Base-by-base conservation (phyloP, 139 green algal genomes). In the Coelastrella sp. region DNA sequence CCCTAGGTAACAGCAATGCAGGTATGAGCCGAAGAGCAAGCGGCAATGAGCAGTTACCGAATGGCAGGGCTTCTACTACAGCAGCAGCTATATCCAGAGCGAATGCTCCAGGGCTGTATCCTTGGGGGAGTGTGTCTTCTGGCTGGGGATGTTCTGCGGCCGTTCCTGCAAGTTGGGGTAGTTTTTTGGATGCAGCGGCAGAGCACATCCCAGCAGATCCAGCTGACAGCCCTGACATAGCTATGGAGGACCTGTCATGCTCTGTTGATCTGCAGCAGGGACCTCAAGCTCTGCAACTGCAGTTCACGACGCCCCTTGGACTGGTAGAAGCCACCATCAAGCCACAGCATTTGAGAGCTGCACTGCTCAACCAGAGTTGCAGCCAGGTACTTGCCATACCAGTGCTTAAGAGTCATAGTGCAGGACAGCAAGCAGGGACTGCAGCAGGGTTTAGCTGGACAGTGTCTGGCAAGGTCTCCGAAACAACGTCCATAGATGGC, bases 81-180 rank as follows among this genome's bases (percentile, higher is more conserved):
- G 35, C 35, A 50, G 45, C 72, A 80, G 72, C 27, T 9, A n/a
- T 32, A 5, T 64, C 25, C 13, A 62, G 23, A 7, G 35, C 38
- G 62, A 27, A 21, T 32, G 43, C 7, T 17, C 71, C 72, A 23
- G n/a, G n/a, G n/a, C n/a, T n/a, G n/a, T 80, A 80, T 17, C 72
- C 72, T 0, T 80, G 72, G 72, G 72, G 66, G 17, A 74, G 66
- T 3, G 19, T 60, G 9, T 79, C 71, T 41, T 79, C 41, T 21
- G 40, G 41, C 3, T 80, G 72, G 72, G 72, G 72, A 6, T 66
- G 72, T 11, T 66, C 43, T 53, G 37, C 66, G 4, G 11, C 48
- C 5, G 45, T 80, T 32, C 72, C 72, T 50, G 72, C 72, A n/a
- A 48, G 72, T 7, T 80, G 72, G 72, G 72, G 72, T 48, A 45